Conservation (phyloP, 2,329 filamentous ascomycete genomes). For the Nemania sp. region DNA sequence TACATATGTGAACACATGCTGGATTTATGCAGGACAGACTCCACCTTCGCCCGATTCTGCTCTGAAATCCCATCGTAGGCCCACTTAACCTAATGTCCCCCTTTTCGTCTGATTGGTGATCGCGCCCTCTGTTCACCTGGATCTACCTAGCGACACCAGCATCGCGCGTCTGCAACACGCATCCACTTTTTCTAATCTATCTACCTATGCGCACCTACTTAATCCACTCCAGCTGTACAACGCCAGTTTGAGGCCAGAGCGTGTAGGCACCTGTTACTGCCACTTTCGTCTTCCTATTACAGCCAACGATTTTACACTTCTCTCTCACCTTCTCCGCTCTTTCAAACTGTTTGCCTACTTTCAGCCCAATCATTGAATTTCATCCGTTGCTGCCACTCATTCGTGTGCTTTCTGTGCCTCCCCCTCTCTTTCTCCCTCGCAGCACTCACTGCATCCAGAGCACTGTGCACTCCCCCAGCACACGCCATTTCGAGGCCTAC, state of each 20-base stretch:
- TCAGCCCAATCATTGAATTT: slow-evolving; percentile 27
- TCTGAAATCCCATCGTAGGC: slow-evolving; percentile 24
- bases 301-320: background rate
- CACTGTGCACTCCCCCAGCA: background rate
- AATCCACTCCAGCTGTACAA: slow-evolving; percentile 19
- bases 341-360: slow-evolving; percentile 28
- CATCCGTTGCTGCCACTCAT: slow-evolving; percentile 6
- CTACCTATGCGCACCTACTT: too few species aligned
- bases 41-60: slow-evolving; percentile 12
- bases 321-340: background rate
- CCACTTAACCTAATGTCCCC: slow-evolving; percentile 5
- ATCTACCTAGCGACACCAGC: slow-evolving; percentile 42
- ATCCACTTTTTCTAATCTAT: slow-evolving; percentile 14
- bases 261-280: slow-evolving; percentile 39
- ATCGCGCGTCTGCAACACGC: slow-evolving; percentile 50
- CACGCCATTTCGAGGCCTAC: slow-evolving; percentile 3
- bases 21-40: background rate
- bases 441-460: background rate
- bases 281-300: too few species aligned
- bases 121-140: slow-evolving; percentile 7
- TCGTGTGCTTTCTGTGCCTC: background rate
- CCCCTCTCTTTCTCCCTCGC: background rate
- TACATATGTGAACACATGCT: background rate
- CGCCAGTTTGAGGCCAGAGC: slow-evolving; percentile 46
- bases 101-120: slow-evolving; percentile 39